Conservation (phyloP, 108 stramenopile species). For the Aurantiochytrium sp. region DNA sequence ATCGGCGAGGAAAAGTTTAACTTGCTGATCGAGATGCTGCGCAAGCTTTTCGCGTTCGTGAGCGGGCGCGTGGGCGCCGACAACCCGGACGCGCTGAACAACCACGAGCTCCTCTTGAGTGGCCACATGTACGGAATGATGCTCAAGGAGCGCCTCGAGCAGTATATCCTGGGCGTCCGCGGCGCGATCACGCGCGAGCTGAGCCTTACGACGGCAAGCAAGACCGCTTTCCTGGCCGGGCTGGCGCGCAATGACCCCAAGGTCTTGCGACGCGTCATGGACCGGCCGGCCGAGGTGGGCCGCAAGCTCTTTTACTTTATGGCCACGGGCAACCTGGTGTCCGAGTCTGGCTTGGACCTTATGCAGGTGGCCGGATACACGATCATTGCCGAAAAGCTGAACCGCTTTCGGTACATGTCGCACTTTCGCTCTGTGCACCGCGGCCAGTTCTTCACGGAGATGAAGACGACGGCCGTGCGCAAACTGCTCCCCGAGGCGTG, state of each 20-base stretch:
- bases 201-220: background rate
- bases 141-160: constrained; percentile 92
- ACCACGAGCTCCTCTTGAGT: constrained; percentile 86
- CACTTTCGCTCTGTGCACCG: constrained; percentile 98
- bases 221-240: constrained; percentile 48
- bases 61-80: constrained; percentile 87
- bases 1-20: constrained; percentile 84
- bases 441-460: constrained; percentile 97
- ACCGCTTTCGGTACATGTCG: constrained; percentile 86
- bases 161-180: constrained; percentile 66
- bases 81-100: constrained; percentile 88
- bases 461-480: constrained; percentile 98
- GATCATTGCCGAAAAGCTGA: constrained; percentile 93
- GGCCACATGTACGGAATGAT: constrained; percentile 81
- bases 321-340: constrained; percentile 89
- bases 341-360: constrained; percentile 84
- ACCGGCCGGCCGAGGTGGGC: constrained; percentile 40
- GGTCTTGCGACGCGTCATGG: constrained; percentile 35
- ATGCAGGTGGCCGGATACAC: constrained; percentile 97
- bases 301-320: constrained; percentile 81
- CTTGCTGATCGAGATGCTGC: constrained; percentile 72
- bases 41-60: constrained; percentile 89
- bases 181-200: constrained; percentile 71
- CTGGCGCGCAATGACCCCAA: constrained; percentile 17
- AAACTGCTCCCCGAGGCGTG: constrained; percentile 96